A percentile compares a stretch with the other conserved stretches of the same genome.
phyloP scores from a whole-genome alignment of 2,329 filamentous ascomycete species.

The Fusarium camptoceras region DNA sequence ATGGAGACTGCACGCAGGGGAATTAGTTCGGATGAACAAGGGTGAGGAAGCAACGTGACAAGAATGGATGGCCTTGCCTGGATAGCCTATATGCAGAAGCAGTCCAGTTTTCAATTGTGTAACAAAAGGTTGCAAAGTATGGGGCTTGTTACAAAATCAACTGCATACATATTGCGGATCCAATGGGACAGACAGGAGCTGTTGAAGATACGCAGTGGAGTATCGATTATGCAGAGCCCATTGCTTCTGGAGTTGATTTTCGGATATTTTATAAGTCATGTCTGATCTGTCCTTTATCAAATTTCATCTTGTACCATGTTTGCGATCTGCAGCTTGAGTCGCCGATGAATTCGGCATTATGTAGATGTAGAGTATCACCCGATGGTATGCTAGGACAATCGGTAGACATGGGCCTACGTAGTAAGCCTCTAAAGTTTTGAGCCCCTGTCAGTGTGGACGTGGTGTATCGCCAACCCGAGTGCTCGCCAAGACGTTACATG shows the following conservation, averaged over 20 bases:
- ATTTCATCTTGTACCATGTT: constrained; percentile 4
- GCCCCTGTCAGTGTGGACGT: constrained; percentile 13
- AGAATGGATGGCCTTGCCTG: constrained; percentile 2
- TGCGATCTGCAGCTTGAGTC: constrained; percentile 21
- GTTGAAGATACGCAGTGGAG: neutral
- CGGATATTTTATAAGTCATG: neutral
- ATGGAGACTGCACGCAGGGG: constrained; percentile 8
- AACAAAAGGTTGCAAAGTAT: neutral
- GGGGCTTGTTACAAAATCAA: neutral
- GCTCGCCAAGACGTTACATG: constrained; percentile 11
- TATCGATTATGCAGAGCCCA: neutral
- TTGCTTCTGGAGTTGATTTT: constrained; percentile 6
- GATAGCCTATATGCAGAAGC: neutral
- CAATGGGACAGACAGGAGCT: neutral
- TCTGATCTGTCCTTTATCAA: constrained; percentile 11
- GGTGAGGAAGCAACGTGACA: constrained; percentile 3
- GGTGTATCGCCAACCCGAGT: constrained; percentile 4
- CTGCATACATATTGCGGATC: neutral
- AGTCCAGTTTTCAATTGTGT: neutral
- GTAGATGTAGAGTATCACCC: neutral
- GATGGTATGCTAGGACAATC: constrained; percentile 2
- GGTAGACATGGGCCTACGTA: constrained; percentile 2
- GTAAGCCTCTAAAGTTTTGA: constrained; percentile 1
- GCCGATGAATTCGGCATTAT: neutral
- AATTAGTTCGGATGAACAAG: constrained; percentile 27